Conservation (phyloP, 1,284 basidiomycete species). For the Anthracocystis setariae region DNA sequence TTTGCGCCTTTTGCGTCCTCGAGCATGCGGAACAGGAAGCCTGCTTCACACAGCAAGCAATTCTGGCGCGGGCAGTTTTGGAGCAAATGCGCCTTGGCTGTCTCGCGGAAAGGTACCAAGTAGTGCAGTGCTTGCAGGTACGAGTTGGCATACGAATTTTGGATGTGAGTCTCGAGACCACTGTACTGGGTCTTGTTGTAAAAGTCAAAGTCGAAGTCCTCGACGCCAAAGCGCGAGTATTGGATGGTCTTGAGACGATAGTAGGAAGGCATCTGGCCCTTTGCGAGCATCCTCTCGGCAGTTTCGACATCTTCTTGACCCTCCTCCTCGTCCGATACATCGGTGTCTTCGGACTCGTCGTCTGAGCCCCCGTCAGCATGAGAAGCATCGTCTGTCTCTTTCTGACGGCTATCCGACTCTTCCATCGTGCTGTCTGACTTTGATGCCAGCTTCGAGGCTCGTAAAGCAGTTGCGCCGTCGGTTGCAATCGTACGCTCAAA, state of each 20-base stretch:
- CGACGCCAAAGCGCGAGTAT: conserved; percentile 98
- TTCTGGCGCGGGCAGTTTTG: conserved; percentile 81
- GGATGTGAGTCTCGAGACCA: conserved; percentile 95
- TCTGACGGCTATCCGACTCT: neutral
- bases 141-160: conserved; percentile 96
- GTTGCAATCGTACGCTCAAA: conserved; percentile 10
- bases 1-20: conserved; percentile 93
- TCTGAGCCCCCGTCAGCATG: conserved; percentile 20
- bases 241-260: conserved; percentile 96
- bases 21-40: conserved; percentile 94
- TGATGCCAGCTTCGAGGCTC: conserved; percentile 8
- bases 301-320: conserved; percentile 45
- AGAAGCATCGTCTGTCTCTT: neutral
- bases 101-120: conserved; percentile 77
- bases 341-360: conserved; percentile 23
- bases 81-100: conserved; percentile 91
- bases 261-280: conserved; percentile 75
- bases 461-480: conserved; percentile 4
- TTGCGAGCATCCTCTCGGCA: conserved; percentile 35
- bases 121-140: conserved; percentile 91
- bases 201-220: conserved; percentile 93
- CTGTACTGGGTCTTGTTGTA: conserved; percentile 77
- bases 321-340: conserved; percentile 47
- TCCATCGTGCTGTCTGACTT: conserved; percentile 12
- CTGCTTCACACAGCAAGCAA: conserved; percentile 93